These are phyloP conservation scores for Senecio squalidus DNA, from an alignment of 140 eudicot species.

Conservation along the genomic window DNA sequence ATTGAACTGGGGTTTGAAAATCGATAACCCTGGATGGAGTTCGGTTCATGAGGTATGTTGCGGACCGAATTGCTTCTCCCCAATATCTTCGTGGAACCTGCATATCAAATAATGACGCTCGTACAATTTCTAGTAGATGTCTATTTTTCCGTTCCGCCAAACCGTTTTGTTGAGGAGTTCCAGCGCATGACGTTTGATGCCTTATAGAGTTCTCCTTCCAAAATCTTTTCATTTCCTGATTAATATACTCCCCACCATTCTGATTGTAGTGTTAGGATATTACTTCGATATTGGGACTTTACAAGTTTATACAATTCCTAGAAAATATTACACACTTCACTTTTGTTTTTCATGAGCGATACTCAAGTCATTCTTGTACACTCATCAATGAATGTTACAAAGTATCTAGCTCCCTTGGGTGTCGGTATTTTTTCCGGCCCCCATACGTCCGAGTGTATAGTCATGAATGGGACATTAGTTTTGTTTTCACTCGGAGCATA, in stretches of 20 bases:
- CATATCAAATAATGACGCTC: neutral
- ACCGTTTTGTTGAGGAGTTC: neutral
- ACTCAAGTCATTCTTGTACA: slow-evolving; percentile 9
- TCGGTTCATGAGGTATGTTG: neutral
- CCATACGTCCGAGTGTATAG: neutral
- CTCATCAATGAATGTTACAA: slow-evolving; percentile 12
- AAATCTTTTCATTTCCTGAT: neutral
- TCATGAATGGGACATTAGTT: neutral
- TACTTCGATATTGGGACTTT: neutral
- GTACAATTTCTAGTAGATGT: neutral
- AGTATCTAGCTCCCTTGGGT: neutral
- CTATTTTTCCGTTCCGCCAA: neutral
- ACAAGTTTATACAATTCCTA: neutral
- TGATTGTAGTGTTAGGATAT: neutral
- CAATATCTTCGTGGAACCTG: neutral
- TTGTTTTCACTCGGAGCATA: neutral
- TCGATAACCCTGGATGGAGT: neutral
- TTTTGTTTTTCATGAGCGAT: neutral
- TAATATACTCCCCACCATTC: neutral
- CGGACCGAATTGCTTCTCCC: neutral
- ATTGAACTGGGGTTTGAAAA: neutral
- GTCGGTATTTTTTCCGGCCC: neutral
- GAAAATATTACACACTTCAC: neutral
- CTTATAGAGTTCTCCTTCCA: neutral
- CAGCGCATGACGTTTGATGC: slow-evolving; percentile 6